These are phyloP conservation scores for Circinella minor DNA, from an alignment of 371 early-diverging fungal genomes.

Conservation along the genomic window DNA sequence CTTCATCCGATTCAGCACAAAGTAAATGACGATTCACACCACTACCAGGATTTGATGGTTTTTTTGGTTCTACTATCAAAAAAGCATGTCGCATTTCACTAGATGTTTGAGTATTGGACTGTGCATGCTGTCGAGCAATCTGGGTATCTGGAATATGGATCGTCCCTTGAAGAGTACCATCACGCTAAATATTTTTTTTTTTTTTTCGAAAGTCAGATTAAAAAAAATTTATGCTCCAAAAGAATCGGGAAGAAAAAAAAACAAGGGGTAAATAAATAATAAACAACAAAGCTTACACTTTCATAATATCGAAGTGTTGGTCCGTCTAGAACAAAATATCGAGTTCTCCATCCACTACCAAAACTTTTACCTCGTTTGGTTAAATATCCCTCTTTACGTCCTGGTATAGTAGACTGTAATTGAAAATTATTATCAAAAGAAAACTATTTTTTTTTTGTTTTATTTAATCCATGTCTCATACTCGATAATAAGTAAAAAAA, in stretches of 20 bases:
- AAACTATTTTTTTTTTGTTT: not conserved
- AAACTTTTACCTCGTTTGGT: conserved; percentile 87
- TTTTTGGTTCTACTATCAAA: conserved; percentile 70
- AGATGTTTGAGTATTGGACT: conserved; percentile 9
- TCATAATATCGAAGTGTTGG: conserved; percentile 77
- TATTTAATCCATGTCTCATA: too few species aligned
- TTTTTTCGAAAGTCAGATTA: too few species aligned
- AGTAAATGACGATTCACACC: conserved; percentile 73
- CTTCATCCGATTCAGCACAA: conserved; percentile 84
- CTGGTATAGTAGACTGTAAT: conserved; percentile 13
- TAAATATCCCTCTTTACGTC: conserved; percentile 78
- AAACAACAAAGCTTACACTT: conserved; percentile 13
- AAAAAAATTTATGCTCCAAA: too few species aligned
- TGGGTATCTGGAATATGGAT: conserved; percentile 53
- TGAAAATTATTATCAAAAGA: not conserved
- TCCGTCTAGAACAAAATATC: conserved; percentile 75
- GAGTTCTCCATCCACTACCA: conserved; percentile 87
- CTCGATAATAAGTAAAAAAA: not conserved
- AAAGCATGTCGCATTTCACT: conserved; percentile 66
- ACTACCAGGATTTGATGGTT: conserved; percentile 47
- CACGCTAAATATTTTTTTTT: conserved; percentile 23
- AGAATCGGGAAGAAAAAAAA: too few species aligned
- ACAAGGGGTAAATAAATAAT: too few species aligned
- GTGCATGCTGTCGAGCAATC: conserved; percentile 53
- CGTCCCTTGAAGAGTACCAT: conserved; percentile 53